A percentile compares a stretch with the other conserved stretches of the same genome.
phyloP scores from a whole-genome alignment of 768 basidiomycete genomes.

The Tricholoma matsutake region DNA sequence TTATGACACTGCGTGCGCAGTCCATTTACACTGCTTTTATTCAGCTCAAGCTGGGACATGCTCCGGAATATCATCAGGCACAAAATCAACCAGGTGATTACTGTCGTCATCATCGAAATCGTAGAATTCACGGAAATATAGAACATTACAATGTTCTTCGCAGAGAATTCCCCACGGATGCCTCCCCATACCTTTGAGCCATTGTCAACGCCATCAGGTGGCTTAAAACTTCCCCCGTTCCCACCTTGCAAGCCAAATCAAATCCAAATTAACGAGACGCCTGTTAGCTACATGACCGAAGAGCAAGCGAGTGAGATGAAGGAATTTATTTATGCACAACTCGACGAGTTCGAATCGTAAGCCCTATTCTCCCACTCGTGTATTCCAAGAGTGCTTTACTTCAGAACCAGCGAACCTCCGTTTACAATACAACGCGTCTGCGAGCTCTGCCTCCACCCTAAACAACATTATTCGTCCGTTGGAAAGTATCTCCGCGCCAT shows the following conservation, averaged over 20 bases:
- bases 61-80: constrained; percentile 71
- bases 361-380: constrained; percentile 20
- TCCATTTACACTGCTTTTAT: constrained; percentile 9
- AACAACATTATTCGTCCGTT: constrained; percentile 66
- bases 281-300: constrained; percentile 56
- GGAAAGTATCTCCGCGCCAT: constrained; percentile 90
- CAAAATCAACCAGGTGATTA: constrained; percentile 61
- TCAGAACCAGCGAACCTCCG: constrained; percentile 50
- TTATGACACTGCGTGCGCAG: constrained; percentile 4
- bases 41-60: constrained; percentile 65
- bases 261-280: constrained; percentile 48
- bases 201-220: constrained; percentile 47
- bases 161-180: constrained; percentile 33
- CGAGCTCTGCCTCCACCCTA: constrained; percentile 72
- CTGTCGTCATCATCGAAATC: constrained; percentile 10
- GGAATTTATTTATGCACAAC: constrained; percentile 52
- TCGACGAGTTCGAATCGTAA: constrained; percentile 76
- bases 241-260: constrained; percentile 53
- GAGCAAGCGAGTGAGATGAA: constrained; percentile 60
- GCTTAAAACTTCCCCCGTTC: constrained; percentile 72
- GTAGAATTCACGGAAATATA: constrained; percentile 21
- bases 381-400: constrained; percentile 4
- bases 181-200: constrained; percentile 41
- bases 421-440: constrained; percentile 91
- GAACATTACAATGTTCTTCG: constrained; percentile 51